Evolutionary conservation across 208 protist genomes (phyloP).

Genomic region (Crithidia bombi): DNA sequence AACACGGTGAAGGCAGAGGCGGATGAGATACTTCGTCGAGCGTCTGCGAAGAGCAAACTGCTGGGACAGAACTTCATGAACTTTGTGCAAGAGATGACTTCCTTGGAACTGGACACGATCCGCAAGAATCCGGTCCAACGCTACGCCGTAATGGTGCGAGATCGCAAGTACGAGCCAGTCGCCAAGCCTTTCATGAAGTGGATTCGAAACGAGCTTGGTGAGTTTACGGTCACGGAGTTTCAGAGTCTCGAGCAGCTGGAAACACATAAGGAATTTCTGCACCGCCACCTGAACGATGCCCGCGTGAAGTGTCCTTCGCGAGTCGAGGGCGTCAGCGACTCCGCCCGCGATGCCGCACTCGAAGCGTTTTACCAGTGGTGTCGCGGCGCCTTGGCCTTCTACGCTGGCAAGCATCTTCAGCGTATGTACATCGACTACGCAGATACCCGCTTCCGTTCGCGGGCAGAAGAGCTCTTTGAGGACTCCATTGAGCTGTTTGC

Average conservation of each 20-base stretch:
- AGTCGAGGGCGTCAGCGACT: conserved; percentile 70
- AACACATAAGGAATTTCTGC: conserved; percentile 74
- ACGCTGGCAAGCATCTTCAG: conserved; percentile 67
- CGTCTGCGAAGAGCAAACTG: conserved; percentile 86
- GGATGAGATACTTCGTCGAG: conserved; percentile 78
- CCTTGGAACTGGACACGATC: conserved; percentile 84
- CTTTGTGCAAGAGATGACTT: conserved; percentile 91
- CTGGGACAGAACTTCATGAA: conserved; percentile 88
- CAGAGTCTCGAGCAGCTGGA: conserved; percentile 79
- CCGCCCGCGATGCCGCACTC: conserved; percentile 67
- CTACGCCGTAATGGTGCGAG: conserved; percentile 78
- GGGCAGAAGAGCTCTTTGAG: conserved; percentile 84
- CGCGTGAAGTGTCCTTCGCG: conserved; percentile 56
- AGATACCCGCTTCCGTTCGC: conserved; percentile 74
- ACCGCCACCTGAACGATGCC: conserved; percentile 74
- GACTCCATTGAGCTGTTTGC: conserved; percentile 86
- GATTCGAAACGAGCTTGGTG: conserved; percentile 79
- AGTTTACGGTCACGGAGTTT: conserved; percentile 77
- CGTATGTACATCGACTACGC: conserved; percentile 76
- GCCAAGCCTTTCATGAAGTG: conserved; percentile 86
- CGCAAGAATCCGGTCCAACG: conserved; percentile 89
- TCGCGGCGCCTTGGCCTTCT: conserved; percentile 81
- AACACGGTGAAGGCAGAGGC: conserved; percentile 78
- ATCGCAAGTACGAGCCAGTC: conserved; percentile 77
- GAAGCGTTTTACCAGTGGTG: conserved; percentile 89